Base-by-base conservation (phyloP, 1,284 basidiomycete genomes). In the Cutaneotrichosporon arboriforme region DNA sequence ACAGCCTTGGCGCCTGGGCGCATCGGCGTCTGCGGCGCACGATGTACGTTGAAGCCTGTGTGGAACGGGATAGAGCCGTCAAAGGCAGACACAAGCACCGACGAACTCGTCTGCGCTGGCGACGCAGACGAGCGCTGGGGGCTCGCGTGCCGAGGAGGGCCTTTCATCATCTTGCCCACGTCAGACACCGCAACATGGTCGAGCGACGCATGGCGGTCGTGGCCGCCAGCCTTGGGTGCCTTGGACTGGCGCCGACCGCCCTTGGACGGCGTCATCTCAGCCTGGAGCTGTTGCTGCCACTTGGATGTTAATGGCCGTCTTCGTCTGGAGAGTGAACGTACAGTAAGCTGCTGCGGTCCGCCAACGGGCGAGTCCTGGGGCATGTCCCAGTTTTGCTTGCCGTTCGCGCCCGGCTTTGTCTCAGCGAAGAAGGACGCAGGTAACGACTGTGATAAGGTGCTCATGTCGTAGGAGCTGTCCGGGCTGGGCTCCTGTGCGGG, bases 251-350 rank as follows among this genome's bases (percentile, higher is more conserved):
- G 66, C 53, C 21, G 57, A 40, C 38, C 10, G 39, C 59, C 61
- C 40, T 57, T 47, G 44, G 52, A 46, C 4, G 55, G 44, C 8
- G 52, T 54, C 15, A 36, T 50, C 40, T 55, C 44, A 48, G 54
- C 55, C 41, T 61, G 57, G 3, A 71, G 61, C 48, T 66, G 63
- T 55, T 73, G 71, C 52, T 70, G 69, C 68, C 70, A 72, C 65
- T 69, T 18, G 7, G 0, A 22, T n/a, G 47, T 49, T 21, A 49
- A n/a, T n/a, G n/a, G n/a, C n/a, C n/a, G 47, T 17, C 20, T 26
- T 5, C 7, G 13, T 37, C 26, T 31, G 7, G 5, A 1, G 9
- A 9, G 23, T 10, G 14, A 8, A 42, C 47, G 18, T 20, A 49
- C 47, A 31, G 52, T 73, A 17, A 69, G 55, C 20, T 58, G 60